Conservation (phyloP, 345 rosid species). For the Crucihimalaya himalaica region DNA sequence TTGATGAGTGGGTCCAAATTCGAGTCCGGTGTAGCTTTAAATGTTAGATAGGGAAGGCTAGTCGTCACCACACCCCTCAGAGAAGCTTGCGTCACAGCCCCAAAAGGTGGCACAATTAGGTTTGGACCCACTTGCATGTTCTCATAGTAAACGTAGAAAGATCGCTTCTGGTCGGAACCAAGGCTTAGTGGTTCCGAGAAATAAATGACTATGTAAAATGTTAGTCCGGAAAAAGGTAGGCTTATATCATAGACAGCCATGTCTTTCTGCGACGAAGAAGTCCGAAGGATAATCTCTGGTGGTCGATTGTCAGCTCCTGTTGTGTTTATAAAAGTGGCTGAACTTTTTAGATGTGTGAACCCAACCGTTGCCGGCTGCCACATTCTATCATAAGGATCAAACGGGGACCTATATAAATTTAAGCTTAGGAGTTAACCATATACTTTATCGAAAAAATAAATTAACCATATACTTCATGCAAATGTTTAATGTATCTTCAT, state of each 20-base stretch:
- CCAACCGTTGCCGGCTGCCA: neutral
- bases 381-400: slow-evolving; percentile 32
- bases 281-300: slow-evolving; percentile 33
- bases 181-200: slow-evolving; percentile 32
- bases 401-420: slow-evolving; percentile 13
- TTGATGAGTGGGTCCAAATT: slow-evolving; percentile 30
- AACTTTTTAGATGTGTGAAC: neutral
- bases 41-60: neutral
- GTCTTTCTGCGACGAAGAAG: neutral
- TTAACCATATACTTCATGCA: no score
- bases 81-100: slow-evolving; percentile 6
- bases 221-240: slow-evolving; percentile 18
- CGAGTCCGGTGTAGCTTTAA: slow-evolving; percentile 31
- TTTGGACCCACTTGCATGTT: slow-evolving; percentile 16
- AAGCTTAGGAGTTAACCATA: neutral
- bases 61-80: neutral
- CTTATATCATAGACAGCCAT: slow-evolving; percentile 3
- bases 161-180: slow-evolving; percentile 23
- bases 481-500: neutral
- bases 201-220: slow-evolving; percentile 27
- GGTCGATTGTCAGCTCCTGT: slow-evolving; percentile 21
- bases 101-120: slow-evolving; percentile 14
- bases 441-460: no score
- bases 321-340: slow-evolving; percentile 20
- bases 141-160: slow-evolving; percentile 10